Evolutionary conservation across 805 yeast species (phyloP).

Genomic region (Lipomyces chichibuensis): DNA sequence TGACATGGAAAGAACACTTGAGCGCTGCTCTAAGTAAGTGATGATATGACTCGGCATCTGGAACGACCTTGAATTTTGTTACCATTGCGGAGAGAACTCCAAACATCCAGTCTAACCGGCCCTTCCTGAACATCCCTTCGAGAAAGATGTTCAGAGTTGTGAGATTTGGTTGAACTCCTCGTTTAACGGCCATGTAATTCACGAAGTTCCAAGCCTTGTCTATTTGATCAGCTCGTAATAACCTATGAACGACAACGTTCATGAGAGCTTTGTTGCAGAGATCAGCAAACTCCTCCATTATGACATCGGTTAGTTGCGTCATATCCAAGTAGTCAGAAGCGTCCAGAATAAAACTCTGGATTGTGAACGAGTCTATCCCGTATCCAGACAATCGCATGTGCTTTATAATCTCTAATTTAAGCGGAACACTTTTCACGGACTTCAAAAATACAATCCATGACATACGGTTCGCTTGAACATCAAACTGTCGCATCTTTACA

Average conservation of each 20-base stretch:
- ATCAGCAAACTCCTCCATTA: constrained; percentile 6
- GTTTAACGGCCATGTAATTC: constrained; percentile 1
- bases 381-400: constrained; percentile 21
- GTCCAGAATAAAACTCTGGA: constrained; percentile 14
- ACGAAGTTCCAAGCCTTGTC: constrained; percentile 21
- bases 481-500: constrained; percentile 6
- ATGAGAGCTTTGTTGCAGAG: constrained; percentile 3
- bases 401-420: constrained; percentile 14
- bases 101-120: constrained; percentile 25
- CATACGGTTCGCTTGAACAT: constrained; percentile 11
- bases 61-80: constrained; percentile 4
- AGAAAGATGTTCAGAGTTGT: constrained; percentile 23
- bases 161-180: constrained; percentile 5
- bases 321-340: constrained; percentile 4
- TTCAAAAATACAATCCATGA: constrained; percentile 20
- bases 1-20: constrained; percentile 10
- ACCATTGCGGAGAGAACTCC: constrained; percentile 10
- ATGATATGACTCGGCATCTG: constrained; percentile 18
- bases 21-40: constrained; percentile 15
- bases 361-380: constrained; percentile 2
- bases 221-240: not conserved
- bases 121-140: not conserved
- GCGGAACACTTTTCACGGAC: constrained; percentile 7
- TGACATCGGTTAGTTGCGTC: not conserved
- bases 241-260: constrained; percentile 10